Evolutionary conservation across 495 filamentous ascomycete genomes (phyloP), one percentile per base, ranked within the genome.

Genomic region (Daldinia vernicosa): DNA sequence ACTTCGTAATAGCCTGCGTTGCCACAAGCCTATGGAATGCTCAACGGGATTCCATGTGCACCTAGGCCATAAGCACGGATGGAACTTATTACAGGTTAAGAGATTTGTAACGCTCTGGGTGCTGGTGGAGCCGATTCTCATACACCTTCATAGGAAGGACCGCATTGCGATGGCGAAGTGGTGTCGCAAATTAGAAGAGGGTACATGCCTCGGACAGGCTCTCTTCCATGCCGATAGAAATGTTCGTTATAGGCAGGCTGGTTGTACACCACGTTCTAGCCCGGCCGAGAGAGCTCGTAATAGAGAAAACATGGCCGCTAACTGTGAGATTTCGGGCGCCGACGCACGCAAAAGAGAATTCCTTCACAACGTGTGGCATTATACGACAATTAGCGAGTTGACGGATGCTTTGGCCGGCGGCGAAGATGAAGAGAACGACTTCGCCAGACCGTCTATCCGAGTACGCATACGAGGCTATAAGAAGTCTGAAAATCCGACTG

Each of bases 41-140:
- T 73, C 66, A 30, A 33, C 69, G 9, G 73, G 73, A 28, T 6
- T 75, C 1, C 73, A 75, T 33, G 59, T 75, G 6, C 73, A 75
- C 24, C 14, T 75, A 17, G 73, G 73, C 6, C 62, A 75, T 32
- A 75, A 68, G 15, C 37, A 64, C 8, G 73, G 73, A 3, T 75
- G 70, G 69, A 69, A 59, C 15, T 51, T 75, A 15, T 37, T 53
- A 17, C 69, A 73, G 5, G 11, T 71, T 1, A 75, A 75, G 58
- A 66, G 60, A 58, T 72, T 75, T 17, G 55, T 66, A 19, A 62
- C 69, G 26, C 14, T 75, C 8, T 75, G 73, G 73, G n/a, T n/a
- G 17, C 24, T 72, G 6, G 27, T 39, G 1, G 73, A 75, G 51
- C 14, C 28, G 1, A 17, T 37, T 15, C 33, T 75, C 3, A 47